phyloP scores from a whole-genome alignment of 345 rosid genomes.

The Eucalyptus polybractea region DNA sequence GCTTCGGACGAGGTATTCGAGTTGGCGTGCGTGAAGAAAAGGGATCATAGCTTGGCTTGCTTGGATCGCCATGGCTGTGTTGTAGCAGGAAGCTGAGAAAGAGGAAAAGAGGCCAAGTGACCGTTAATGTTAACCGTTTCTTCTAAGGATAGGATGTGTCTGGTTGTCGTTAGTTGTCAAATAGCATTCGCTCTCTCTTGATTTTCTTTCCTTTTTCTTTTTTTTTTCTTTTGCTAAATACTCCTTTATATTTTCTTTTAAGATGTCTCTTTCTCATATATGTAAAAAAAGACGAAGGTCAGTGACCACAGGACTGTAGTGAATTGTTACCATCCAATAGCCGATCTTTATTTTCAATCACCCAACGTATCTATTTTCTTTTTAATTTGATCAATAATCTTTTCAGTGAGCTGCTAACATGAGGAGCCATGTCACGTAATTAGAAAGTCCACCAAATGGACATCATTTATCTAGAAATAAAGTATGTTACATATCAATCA shows the following conservation, averaged over 20 bases:
- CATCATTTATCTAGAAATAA: neutral
- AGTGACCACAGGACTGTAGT: neutral
- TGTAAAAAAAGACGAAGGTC: neutral
- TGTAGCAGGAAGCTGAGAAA: neutral
- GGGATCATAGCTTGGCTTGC: conserved; percentile 9
- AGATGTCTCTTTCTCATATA: neutral
- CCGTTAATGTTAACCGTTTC: neutral
- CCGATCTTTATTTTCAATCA: neutral
- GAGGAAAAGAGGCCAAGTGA: neutral
- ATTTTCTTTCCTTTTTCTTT: neutral
- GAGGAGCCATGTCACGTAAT: rapidly evolving
- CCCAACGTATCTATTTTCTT: neutral
- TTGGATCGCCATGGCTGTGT: conserved; percentile 15
- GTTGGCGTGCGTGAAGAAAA: conserved; percentile 1
- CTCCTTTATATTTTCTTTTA: neutral
- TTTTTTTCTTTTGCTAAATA: neutral
- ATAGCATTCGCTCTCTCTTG: neutral
- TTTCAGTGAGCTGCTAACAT: neutral
- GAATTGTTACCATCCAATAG: neutral
- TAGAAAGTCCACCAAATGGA: neutral
- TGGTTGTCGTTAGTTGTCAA: conserved; percentile 12
- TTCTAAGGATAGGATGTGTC: conserved; percentile 12
- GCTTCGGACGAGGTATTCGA: neutral
- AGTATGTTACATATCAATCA: neutral
- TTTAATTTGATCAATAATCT: neutral